Base-by-base conservation (phyloP, 2,329 filamentous ascomycete genomes). In the Fusarium algeriense region DNA sequence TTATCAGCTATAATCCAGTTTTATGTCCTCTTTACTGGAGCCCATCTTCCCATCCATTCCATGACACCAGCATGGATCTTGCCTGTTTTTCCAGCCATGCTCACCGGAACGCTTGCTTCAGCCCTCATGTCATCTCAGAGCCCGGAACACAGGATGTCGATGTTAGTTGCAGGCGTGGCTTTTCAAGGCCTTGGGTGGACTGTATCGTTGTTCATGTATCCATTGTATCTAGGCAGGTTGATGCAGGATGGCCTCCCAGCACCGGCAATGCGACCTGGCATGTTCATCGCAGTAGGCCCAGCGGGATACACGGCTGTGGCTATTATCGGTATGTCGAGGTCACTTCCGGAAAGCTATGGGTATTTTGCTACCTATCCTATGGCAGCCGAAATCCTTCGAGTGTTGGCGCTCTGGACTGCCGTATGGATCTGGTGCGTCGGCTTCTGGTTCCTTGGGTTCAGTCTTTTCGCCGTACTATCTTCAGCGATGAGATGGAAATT, bases 61-160 rank as follows among this genome's bases (percentile, higher is more conserved):
- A 76, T 78, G 72, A 76, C 73, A 10, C 76, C 76, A 8, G 73
- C 72, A 5, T 79, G 78, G 76, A 73, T 79, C 26, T 68, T 79
- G 10, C 75, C 77, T n/a, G 64, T 78, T 26, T 79, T 79, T 43
- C 78, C 76, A 8, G 71, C 73, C 32, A 75, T 78, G 71, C 59
- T 79, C 13, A 75, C 73, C 1, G 76, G 76, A 13, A 78, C 76
- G 1, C 63, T 78, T 12, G 74, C 76, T 3, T 65, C 75, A 11
- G 46, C 65, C 1, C 73, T 78, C 14, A 72, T 76, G 62, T 60
- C 73, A 7, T 72, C 71, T 1, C 76, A 78, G 32, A 69, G 74
- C 15, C 67, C 69, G 2, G 70, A 77, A 34, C 65, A 78, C 11
- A 65, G 73, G 1, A 69, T 78, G 46, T 66, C 74, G 5, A 78